Evolutionary conservation across 73 alveolate genomes (phyloP), one percentile per base, ranked within the genome.

Genomic region (Uronychia binucleata): DNA sequence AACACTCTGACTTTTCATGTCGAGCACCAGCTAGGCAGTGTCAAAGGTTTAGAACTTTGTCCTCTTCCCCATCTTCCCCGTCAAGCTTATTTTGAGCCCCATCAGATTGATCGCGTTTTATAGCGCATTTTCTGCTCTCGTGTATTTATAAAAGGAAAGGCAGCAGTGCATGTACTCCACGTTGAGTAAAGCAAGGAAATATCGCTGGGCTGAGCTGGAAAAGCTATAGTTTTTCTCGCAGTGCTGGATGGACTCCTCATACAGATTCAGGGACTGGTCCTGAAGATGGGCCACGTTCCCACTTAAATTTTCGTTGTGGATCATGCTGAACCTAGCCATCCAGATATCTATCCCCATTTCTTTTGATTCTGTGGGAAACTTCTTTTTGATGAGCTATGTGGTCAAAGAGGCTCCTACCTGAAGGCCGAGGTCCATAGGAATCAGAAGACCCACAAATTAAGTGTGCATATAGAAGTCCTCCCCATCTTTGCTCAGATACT

Each of bases 41-140:
- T 97, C 96, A 74, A 95, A 96, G 32, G 91, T 95, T 88, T 98
- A 93, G 92, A 90, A 98, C 88, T 98, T 98, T 1, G 99, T 98
- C 80, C 98, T 93, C 81, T 89, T 95, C 0, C 99, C 99, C 32
- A 94, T 90, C 94, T 91, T 98, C 19, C 99, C 99, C 30, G 99
- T 97, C 31, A 98, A 90, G 13, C 92, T 94, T 14, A 96, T 83
- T 79, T 96, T 94, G 31, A 98, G 83, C 59, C 93, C 96, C 35
- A 97, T 74, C 31, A 94, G 78, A 46, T 86, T 57, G 88, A 91
- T 92, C 1, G 99, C 98, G 59, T 84, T 86, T 78, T 91, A 92
- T 77, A 97, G 86, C 60, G 93, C 86, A 34, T 82, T 59, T 58
- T 95, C 67, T 46, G 19, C 19, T 46, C 5, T 46, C 5, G 67